Base-by-base conservation (phyloP, 1,284 basidiomycete genomes). In the Trametes hirsuta region DNA sequence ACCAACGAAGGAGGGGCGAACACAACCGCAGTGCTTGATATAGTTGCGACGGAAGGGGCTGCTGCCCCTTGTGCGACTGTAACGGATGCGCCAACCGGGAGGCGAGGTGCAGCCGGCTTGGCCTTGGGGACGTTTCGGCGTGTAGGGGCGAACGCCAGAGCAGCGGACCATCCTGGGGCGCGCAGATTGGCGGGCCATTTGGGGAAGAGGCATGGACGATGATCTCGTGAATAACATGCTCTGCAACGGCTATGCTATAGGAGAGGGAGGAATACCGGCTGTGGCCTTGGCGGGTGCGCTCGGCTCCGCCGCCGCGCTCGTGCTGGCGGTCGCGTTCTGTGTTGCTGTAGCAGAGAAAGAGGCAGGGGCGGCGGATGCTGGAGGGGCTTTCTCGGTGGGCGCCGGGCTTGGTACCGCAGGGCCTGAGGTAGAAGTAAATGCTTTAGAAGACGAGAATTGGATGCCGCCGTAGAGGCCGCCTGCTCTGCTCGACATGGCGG, bases 101-200 rank as follows among this genome's bases (percentile, higher is more conserved):
- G 75, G 21, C 89, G 79, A 0, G 80, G 69, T 1, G 75, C 74
- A 1, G 76, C 61, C 1, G 77, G 69, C 69, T 88, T 90, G 40
- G 80, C 60, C 69, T 90, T 92, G 65, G 77, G 77, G 34, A 72
- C 70, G 58, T 77, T 78, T 63, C 87, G 81, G 53, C 90, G 84
- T 47, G 91, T 81, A 47, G 91, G 91, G 15, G 91, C 91, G 68
- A 93, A 93, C 10, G 90, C 91, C 64, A 93, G 87, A n/a, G 90
- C 84, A 63, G 91, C 88, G 68, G 91, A 93, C 91, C 91, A 93
- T 75, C 85, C 89, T 91, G 70, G n/a, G 24, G 63, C 30, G 55
- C 65, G 61, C 63, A 52, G 58, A 45, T 45, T 58, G 48, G 47
- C 37, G 42, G 53, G 58, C 52, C 34, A 36, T 36, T 30, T 45